phyloP scores from a whole-genome alignment of 148 eudicot species.

The Vaccinium corymbosum region DNA sequence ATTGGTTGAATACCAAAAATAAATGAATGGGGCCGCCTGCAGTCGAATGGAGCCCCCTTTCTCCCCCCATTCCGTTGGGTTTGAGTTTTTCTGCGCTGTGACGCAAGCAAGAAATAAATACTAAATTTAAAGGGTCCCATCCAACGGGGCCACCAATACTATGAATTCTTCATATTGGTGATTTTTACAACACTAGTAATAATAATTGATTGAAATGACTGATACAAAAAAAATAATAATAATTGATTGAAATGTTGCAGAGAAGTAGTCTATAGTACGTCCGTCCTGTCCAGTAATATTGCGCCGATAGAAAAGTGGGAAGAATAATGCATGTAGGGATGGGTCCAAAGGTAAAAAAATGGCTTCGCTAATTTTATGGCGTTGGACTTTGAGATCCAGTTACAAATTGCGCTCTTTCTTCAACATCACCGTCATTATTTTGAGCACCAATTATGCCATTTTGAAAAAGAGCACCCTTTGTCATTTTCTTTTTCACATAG shows the following conservation, averaged over 20 bases:
- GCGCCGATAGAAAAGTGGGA: neutral
- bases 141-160: neutral
- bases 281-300: neutral
- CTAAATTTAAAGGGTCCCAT: neutral
- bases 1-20: neutral
- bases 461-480: neutral
- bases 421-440: neutral
- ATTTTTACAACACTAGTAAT: no score
- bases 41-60: neutral
- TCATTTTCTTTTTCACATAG: neutral
- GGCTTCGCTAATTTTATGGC: neutral
- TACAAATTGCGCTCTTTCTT: neutral
- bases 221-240: no score
- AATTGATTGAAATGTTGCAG: no score
- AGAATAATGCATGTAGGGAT: neutral
- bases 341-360: no score
- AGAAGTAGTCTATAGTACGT: no score
- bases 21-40: neutral
- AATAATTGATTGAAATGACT: no score
- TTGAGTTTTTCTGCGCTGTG: neutral
- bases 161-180: no score
- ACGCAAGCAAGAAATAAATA: neutral
- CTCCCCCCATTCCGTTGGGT: neutral
- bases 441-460: neutral
- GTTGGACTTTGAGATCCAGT: neutral